Evolutionary conservation across 352 stramenopile genomes (phyloP).

Genomic region (Globisporangium radiosum): DNA sequence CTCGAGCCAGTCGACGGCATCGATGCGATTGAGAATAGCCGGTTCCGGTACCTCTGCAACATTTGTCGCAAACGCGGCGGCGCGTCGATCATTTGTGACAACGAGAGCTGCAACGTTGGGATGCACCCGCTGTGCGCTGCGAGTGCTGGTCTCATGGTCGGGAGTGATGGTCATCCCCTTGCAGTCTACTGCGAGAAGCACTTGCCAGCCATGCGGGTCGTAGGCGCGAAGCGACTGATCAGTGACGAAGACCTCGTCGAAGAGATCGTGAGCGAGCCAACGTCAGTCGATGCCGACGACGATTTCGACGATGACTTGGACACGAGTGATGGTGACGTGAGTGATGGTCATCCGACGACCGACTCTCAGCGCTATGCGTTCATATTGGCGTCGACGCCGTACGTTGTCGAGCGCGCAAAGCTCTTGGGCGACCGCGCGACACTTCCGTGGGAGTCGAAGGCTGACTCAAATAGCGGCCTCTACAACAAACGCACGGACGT

Average conservation of each 20-base stretch:
- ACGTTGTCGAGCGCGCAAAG: conserved; percentile 38
- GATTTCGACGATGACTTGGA: conserved; percentile 1
- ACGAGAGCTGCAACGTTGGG: conserved; percentile 71
- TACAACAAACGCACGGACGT: conserved; percentile 17
- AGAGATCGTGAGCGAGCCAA: conserved; percentile 80
- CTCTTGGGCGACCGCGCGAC: conserved; percentile 38
- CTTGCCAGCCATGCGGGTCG: conserved; percentile 52
- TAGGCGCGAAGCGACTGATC: conserved; percentile 77
- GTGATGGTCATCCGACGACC: conserved; percentile 13
- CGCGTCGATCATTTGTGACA: conserved; percentile 74
- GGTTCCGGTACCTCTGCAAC: conserved; percentile 75
- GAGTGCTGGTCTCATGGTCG: conserved; percentile 77
- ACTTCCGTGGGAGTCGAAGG: conserved; percentile 14
- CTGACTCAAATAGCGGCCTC: neutral
- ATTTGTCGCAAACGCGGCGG: conserved; percentile 77
- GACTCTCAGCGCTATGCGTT: conserved; percentile 56
- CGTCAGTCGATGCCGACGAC: conserved; percentile 18
- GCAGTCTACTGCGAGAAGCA: conserved; percentile 83
- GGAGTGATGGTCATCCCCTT: conserved; percentile 56
- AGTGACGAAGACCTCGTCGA: conserved; percentile 79
- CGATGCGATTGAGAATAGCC: conserved; percentile 77
- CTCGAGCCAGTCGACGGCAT: conserved; percentile 81
- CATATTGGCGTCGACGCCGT: conserved; percentile 71
- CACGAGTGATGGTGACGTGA: neutral
- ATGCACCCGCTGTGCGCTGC: conserved; percentile 74